phyloP scores from a whole-genome alignment of 106 monocot genomes.

The Acanthochlamys bracteata region DNA sequence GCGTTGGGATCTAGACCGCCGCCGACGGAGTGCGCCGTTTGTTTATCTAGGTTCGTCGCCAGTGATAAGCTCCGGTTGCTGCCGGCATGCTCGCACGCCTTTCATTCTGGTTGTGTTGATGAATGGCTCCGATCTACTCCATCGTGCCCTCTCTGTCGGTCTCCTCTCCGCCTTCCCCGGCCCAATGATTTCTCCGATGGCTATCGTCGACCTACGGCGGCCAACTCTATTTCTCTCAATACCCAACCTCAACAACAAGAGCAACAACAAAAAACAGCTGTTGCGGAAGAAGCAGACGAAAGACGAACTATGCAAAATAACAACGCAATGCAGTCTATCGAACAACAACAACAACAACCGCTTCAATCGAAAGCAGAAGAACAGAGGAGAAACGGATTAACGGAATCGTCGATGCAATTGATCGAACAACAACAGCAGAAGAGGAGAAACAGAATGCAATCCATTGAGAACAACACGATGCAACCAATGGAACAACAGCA shows the following conservation, averaged over 20 bases:
- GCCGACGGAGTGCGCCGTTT: constrained; percentile 62
- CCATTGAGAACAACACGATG: neutral
- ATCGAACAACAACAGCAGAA: too few species aligned
- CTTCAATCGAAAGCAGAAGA: too few species aligned
- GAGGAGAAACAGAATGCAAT: too few species aligned
- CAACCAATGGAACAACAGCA: constrained; percentile 8
- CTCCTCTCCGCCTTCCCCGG: constrained; percentile 13
- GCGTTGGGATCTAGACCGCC: neutral
- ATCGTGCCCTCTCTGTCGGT: constrained; percentile 94
- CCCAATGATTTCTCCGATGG: neutral
- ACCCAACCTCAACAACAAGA: neutral
- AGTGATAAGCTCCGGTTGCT: constrained; percentile 85
- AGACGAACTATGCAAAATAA: too few species aligned
- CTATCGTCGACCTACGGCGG: neutral
- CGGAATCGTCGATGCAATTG: too few species aligned
- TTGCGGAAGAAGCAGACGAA: too few species aligned
- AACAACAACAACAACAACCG: too few species aligned
- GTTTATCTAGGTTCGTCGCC: constrained; percentile 60
- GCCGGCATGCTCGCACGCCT: constrained; percentile 89
- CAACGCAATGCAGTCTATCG: too few species aligned
- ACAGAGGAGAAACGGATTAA: too few species aligned
- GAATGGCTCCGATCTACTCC: constrained; percentile 77
- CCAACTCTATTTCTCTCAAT: neutral
- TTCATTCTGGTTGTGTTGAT: constrained; percentile 88
- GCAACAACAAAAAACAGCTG: neutral